Conservation (phyloP, 1,284 basidiomycete species). For the Ganoderma meredithae region DNA sequence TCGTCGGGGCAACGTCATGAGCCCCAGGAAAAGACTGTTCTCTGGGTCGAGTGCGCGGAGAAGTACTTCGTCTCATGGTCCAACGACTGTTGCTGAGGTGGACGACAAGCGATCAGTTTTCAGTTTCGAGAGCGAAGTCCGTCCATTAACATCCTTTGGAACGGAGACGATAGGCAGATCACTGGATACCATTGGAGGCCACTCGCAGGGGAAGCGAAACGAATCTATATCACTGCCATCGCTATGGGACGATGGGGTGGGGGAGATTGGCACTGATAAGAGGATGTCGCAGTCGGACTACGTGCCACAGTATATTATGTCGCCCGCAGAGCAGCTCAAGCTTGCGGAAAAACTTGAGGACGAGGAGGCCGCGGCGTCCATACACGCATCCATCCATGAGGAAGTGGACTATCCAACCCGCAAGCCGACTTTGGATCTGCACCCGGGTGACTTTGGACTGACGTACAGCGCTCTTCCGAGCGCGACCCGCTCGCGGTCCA, state of each 20-base stretch:
- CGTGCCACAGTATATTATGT: constrained; percentile 68
- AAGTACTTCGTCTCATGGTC: constrained; percentile 55
- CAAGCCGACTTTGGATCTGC: constrained; percentile 36
- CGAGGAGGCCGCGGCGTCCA: constrained; percentile 45
- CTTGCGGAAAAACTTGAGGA: constrained; percentile 54
- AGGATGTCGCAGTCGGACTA: constrained; percentile 51
- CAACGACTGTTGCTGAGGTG: constrained; percentile 46
- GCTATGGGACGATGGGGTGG: constrained; percentile 54
- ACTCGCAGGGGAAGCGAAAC: constrained; percentile 39
- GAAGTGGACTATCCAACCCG: constrained; percentile 17
- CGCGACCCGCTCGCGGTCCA: constrained; percentile 29
- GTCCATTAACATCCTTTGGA: constrained; percentile 24
- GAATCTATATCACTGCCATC: constrained; percentile 46
- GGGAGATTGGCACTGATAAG: constrained; percentile 21
- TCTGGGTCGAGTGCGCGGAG: constrained; percentile 60
- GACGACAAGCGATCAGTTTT: constrained; percentile 60
- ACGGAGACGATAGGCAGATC: constrained; percentile 37
- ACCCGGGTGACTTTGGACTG: constrained; percentile 38
- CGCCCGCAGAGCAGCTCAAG: constrained; percentile 67
- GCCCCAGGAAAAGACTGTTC: constrained; percentile 62
- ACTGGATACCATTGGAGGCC: constrained; percentile 36
- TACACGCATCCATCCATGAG: constrained; percentile 23
- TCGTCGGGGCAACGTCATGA: constrained; percentile 31
- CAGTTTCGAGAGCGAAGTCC: constrained; percentile 47
- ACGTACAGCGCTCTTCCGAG: constrained; percentile 25